Evolutionary conservation across 768 basidiomycete species (phyloP), one percentile per base, ranked within the genome.

Genomic region (Scleroderma bovista): DNA sequence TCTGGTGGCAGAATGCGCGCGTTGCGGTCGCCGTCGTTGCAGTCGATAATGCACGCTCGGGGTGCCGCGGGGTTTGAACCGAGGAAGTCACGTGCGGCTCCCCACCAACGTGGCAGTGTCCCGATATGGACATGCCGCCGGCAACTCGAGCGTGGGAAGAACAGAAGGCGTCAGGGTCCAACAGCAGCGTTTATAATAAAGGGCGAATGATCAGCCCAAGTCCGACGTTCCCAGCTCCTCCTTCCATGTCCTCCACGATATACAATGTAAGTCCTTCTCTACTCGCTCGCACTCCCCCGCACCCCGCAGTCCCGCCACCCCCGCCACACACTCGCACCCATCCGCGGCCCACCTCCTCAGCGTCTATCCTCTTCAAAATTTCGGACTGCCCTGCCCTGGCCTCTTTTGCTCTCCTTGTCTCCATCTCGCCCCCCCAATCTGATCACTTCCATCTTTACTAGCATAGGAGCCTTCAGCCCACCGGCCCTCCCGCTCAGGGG

Each of bases 401-500:
- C 37, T 8, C 43, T 53, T 53, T 33, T 51, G 42, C 15, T 15
- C 19, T 10, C 19, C 42, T 23, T 15, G 23, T 17, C 33, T 20
- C 31, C 1, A 36, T 23, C n/a, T 5, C 29, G 32, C 17, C 37
- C 45, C 29, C 43, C 17, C 10, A 15, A 39, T 53, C 62, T 70
- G 6, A 70, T 55, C 0, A 52, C 5, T 41, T 20, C 17, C 2
- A 45, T 24, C 19, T 46, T 33, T 40, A 52, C 56, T 67, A 74
- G 75, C 79, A 81, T 53, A 71, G 79, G 57, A 74, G 72, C 53
- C 73, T 81, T 36, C 79, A 80, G 60, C 80, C 79, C 2, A 72
- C 76, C 0, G 73, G 65, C 1, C 76, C 77, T 1, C 75, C 67
- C 20, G 54, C 72, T 51, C 73, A 68, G 58, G 73, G 69, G 51